Evolutionary conservation across 2,329 filamentous ascomycete species (phyloP).

Genomic region (Coniella vitis): DNA sequence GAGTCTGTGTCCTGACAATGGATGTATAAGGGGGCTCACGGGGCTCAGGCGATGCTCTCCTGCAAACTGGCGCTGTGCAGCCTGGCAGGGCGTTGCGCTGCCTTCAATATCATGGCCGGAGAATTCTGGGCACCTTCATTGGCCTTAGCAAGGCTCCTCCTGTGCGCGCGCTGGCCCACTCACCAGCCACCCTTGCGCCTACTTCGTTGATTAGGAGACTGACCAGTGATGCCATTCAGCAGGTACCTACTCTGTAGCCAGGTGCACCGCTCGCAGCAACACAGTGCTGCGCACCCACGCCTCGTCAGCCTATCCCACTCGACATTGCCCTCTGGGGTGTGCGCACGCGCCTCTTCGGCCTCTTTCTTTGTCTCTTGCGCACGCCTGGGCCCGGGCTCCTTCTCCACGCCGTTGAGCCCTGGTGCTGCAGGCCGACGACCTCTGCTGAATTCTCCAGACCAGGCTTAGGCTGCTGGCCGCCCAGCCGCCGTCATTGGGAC

Average conservation of each 20-base stretch:
- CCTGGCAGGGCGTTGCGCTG: neutral
- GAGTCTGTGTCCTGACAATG: neutral
- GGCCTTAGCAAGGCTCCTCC: neutral
- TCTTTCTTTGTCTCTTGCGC: neutral
- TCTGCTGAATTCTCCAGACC: neutral
- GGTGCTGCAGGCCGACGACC: neutral
- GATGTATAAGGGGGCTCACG: neutral
- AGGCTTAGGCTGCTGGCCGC: neutral
- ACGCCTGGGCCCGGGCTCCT: neutral
- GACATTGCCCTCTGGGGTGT: neutral
- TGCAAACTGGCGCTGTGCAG: neutral
- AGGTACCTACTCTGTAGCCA: no score
- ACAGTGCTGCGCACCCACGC: neutral
- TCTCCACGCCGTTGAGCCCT: neutral
- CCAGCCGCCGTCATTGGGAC: neutral
- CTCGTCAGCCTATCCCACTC: no score
- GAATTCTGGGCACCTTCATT: neutral
- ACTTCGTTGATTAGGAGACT: neutral
- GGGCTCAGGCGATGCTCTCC: no score
- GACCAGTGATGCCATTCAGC: neutral
- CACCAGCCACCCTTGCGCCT: neutral
- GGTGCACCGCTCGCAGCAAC: neutral
- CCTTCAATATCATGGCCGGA: neutral
- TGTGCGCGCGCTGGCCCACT: neutral
- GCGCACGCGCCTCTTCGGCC: neutral